Evolutionary conservation across 768 basidiomycete genomes (phyloP).

Genomic region (Boletus sensibilis): DNA sequence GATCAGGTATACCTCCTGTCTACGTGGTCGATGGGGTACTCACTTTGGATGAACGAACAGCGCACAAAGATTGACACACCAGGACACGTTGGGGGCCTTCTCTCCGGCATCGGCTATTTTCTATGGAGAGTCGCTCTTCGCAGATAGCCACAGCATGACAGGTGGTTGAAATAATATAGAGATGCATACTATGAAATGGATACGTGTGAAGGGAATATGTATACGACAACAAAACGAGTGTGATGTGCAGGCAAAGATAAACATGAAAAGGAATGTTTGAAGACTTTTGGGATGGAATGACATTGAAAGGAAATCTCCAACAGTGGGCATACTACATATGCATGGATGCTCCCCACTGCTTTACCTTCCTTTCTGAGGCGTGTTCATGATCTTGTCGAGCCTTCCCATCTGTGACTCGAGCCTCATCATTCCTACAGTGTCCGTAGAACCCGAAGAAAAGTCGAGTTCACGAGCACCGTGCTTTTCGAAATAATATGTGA

Average conservation of each 20-base stretch:
- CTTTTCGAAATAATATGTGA: slow-evolving; percentile 89
- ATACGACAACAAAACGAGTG: slow-evolving; percentile 17
- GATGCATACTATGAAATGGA: slow-evolving; percentile 4
- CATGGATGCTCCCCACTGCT: slow-evolving; percentile 6
- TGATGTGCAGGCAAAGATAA: slow-evolving; percentile 5
- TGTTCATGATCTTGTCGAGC: slow-evolving; percentile 75
- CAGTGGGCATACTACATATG: neutral
- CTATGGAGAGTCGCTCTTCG: slow-evolving; percentile 32
- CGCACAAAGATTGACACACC: slow-evolving; percentile 53
- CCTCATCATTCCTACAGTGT: slow-evolving; percentile 54
- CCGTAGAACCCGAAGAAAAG: slow-evolving; percentile 34
- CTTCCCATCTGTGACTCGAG: slow-evolving; percentile 79
- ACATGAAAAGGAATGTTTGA: neutral
- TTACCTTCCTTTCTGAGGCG: slow-evolving; percentile 48
- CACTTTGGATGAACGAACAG: slow-evolving; percentile 33
- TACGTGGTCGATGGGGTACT: neutral
- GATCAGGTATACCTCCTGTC: slow-evolving; percentile 31
- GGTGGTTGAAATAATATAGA: slow-evolving; percentile 6
- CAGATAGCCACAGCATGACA: slow-evolving; percentile 14
- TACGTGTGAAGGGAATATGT: slow-evolving; percentile 10
- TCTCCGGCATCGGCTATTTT: slow-evolving; percentile 60
- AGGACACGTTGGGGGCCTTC: slow-evolving; percentile 68
- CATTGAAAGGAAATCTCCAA: neutral
- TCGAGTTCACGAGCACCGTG: slow-evolving; percentile 64
- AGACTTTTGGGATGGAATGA: neutral